Percentiles rank a stretch among this genome's conserved stretches.
phyloP scores from a whole-genome alignment of 169 alveolate species.

The Cryptosporidium andersoni region DNA sequence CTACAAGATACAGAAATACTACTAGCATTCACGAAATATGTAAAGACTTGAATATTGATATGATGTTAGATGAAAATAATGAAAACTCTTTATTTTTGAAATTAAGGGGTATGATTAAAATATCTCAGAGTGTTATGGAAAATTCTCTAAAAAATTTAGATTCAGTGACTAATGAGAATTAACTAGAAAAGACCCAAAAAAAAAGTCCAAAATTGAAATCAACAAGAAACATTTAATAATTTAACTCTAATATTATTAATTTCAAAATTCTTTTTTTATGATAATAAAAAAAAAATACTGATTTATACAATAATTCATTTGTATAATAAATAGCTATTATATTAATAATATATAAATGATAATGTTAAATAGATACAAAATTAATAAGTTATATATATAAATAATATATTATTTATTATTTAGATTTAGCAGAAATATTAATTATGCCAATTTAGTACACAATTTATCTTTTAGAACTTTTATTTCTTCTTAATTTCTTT shows the following conservation, averaged over 20 bases:
- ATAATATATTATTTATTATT: neutral
- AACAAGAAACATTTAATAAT: too few species aligned
- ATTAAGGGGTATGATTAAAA: constrained; percentile 23
- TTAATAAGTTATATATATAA: neutral
- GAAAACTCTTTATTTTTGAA: neutral
- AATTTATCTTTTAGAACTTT: neutral
- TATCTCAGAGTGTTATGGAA: neutral
- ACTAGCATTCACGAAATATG: neutral
- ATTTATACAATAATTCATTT: too few species aligned
- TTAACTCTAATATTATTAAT: too few species aligned
- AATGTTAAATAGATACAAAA: neutral
- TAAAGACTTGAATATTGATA: neutral
- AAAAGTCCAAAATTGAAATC: too few species aligned
- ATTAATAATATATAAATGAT: too few species aligned
- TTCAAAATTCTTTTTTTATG: too few species aligned
- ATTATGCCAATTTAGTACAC: neutral
- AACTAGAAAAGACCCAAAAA: too few species aligned
- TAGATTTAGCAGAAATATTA: neutral
- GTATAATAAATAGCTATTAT: too few species aligned
- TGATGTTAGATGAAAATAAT: neutral
- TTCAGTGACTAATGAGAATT: neutral
- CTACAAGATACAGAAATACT: neutral
- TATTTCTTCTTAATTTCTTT: neutral
- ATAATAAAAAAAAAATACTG: too few species aligned
- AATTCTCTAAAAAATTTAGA: neutral